Evolutionary conservation across 371 early-diverging fungal species (phyloP), one percentile per base, ranked within the genome.

Genomic region (Mortierella sp.): DNA sequence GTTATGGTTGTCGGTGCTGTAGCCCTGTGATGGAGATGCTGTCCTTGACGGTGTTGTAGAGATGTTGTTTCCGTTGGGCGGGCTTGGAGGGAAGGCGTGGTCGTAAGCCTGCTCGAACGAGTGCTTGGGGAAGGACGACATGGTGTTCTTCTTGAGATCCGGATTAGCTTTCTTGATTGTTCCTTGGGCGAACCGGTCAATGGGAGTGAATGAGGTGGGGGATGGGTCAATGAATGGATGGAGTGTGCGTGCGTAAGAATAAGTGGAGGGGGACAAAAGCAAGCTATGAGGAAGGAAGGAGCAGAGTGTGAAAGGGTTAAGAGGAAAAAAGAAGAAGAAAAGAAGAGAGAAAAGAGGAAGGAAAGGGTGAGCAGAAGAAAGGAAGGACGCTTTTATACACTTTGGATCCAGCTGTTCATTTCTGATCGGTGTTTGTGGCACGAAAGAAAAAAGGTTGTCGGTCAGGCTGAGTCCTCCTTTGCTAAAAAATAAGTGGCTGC

Each of bases 51-150:
- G 67, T 21, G 67, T 40, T 8, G 67, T 37, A 9, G 21, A 37
- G 40, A 6, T 37, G 67, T 40, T 67, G 67, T 37, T 37, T 37
- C 43, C 43, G 40, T 67, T 67, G 26, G 77, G 77, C 9, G 77
- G 77, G 77, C 77, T 77, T 28, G 82, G 74, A 40, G 82, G 82
- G 48, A 82, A 82, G 54, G 82, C 79, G 37, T 82, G 79, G 64
- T 82, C 82, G 31, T 82, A 82, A 3, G 79, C 73, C 53, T 82
- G 79, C 69, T 82, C 77, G 69, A 74, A 79, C 5, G 83, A 83
- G 74, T 83, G 79, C 43, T 79, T 79, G 1, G 83, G 76, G 50
- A 83, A 74, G 13, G 83, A 83, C 16, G 83, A 79, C 80, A 83
- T 83, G 53, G 40, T 26, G 9, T 50, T 50, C 3, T 50, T 13